Evolutionary conservation across 805 yeast species (phyloP), one percentile per base, ranked within the genome.

Genomic region (Henningerozyma blattae): DNA sequence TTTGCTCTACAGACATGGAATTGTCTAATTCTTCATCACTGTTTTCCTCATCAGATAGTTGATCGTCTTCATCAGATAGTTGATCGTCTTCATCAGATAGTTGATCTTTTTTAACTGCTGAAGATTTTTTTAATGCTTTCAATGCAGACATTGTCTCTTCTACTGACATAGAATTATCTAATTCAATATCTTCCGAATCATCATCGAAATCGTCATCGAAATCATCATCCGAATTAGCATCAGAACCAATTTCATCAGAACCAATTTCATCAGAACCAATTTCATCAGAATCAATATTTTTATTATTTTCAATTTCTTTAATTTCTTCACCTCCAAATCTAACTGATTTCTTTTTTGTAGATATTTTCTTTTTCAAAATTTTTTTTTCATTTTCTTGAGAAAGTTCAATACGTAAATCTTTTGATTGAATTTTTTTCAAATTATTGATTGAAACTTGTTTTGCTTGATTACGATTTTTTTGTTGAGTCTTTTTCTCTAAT

Each of bases 41-140:
- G 18, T 50, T 42, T 27, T 58, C 64, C 14, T 56, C 57, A 28
- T 61, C 69, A 30, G 59, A 59, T 31, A 58, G 62, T 3, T 58
- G 64, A 34, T 64, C 72, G 28, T 64, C 67, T 34, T 66, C 66
- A 3, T 59, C 65, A 8, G 61, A 60, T 15, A 62, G 56, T 28
- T 61, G 44, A 27, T 63, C 68, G 38, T 63, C 68, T 34, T 66
- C 66, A 3, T 59, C 65, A 9, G 61, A 60, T 15, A 62, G 57
- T 28, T 61, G 44, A 28, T 64, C 68, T 38, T 63, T 68, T 34
- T 66, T n/a, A n/a, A n/a, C n/a, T n/a, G n/a, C n/a, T 54, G 28
- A 25, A 18, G 29, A 16, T 24, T 30, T 27, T 34, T 46, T 55
- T 37, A 37, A 39, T 30, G 51, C 55, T 43, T 45, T 59, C 40